phyloP scores from a whole-genome alignment of 2,329 filamentous ascomycete genomes.

The Trichophyton benhamiae region DNA sequence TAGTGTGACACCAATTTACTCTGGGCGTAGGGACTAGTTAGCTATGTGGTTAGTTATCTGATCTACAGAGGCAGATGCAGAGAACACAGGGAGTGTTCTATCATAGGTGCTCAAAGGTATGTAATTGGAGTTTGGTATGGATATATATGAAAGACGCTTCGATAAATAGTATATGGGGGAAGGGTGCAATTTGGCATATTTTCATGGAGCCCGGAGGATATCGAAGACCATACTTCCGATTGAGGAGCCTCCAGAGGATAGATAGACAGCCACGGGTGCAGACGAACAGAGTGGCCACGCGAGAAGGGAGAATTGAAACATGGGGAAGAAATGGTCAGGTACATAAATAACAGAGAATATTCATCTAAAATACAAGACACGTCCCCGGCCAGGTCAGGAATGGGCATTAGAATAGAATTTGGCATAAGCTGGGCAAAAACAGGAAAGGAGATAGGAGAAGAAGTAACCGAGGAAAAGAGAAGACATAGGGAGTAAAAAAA shows the following conservation, averaged over 20 bases:
- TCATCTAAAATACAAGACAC: constrained; percentile 3
- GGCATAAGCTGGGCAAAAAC: not conserved
- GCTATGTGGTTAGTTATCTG: not conserved
- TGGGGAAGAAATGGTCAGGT: not conserved
- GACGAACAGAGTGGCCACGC: not conserved
- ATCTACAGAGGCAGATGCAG: not conserved
- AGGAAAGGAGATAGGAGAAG: not conserved
- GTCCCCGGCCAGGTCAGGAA: not conserved
- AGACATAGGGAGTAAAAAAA: constrained; percentile 5
- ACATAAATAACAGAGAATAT: not conserved
- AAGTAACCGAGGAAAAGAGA: constrained; percentile 1
- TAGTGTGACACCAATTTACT: no score
- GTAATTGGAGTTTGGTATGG: no score
- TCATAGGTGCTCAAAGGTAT: not conserved
- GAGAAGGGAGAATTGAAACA: not conserved
- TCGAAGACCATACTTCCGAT: no score
- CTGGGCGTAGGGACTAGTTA: no score
- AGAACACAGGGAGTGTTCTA: not conserved
- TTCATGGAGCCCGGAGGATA: not conserved
- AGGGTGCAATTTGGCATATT: not conserved
- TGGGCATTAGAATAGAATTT: not conserved
- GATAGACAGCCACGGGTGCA: not conserved
- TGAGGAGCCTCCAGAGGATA: not conserved
- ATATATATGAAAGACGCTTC: not conserved
- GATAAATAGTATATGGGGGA: not conserved